A percentile compares a stretch with the other conserved stretches of the same genome.
Evolutionary conservation across 306 rosid species (phyloP).

Genomic region (Vigna nakashimae): DNA sequence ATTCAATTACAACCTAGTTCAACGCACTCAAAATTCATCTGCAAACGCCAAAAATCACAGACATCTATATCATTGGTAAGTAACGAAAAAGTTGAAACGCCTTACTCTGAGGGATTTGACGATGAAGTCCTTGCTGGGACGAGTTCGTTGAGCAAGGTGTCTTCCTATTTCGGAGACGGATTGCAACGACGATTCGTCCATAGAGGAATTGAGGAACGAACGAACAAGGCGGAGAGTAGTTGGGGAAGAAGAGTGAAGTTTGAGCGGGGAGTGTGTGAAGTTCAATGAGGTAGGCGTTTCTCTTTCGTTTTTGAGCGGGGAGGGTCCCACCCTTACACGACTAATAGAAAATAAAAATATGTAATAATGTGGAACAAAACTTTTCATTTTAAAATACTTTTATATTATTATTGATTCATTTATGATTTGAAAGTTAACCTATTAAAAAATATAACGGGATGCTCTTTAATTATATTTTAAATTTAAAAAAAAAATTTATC

Average conservation of each 20-base stretch:
- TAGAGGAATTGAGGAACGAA: constrained; percentile 28
- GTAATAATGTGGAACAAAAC: no score
- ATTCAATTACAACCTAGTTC: background rate
- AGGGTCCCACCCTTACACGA: constrained; percentile 55
- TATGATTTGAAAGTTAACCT: no score
- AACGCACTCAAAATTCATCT: background rate
- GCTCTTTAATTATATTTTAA: no score
- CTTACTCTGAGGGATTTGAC: constrained; percentile 78
- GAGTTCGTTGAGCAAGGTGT: constrained; percentile 59
- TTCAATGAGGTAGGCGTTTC: background rate
- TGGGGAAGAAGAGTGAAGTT: background rate
- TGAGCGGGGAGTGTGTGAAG: background rate
- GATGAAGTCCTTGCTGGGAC: constrained; percentile 72
- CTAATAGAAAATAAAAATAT: background rate
- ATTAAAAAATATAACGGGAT: no score
- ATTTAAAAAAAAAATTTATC: no score
- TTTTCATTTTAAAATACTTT: no score
- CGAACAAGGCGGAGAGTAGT: background rate
- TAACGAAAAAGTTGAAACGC: background rate
- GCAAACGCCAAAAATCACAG: background rate
- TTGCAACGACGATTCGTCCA: constrained; percentile 65
- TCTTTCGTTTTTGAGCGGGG: constrained; percentile 15
- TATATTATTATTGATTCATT: no score
- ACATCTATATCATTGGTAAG: no score
- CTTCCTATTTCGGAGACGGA: constrained; percentile 67